Base-by-base conservation (phyloP, 1,284 basidiomycete genomes). In the Cyathus olla region DNA sequence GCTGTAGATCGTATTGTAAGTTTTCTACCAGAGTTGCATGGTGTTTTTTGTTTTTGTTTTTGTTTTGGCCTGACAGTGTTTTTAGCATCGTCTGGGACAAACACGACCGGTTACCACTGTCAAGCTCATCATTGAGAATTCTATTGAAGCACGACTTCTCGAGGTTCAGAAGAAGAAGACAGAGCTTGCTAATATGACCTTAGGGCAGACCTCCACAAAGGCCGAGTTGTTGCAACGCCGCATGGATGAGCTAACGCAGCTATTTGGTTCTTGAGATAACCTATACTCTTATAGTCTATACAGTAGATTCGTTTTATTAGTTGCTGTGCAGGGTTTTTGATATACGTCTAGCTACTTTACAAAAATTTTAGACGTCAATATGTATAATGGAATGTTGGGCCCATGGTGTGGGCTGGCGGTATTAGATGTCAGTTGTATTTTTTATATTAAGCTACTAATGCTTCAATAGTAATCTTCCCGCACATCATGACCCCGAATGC, bases 161-260 rank as follows among this genome's bases (percentile, higher is more conserved):
- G 90, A 95, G 77, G 96, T 99, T 21, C 98, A 99, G 82, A 87
- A 87, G 76, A 95, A 97, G 83, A 99, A 99, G 83, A 95, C 92
- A 3, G 94, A 92, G 67, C 83, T 99, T 52, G 96, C 95, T 31
- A 95, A 96, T 68, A 89, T 97, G 87, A 95, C 95, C 0, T 84
- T 97, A 58, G 92, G 92, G 52, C 87, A 93, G 66, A 90, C 87
- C 70, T 87, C 93, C 77, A 94, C 87, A 80, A 95, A 95, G 73
- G 87, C 92, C 44, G 95, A 97, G 71, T 81, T 97, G 69, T 80
- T 94, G 76, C 89, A 92, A 66, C 90, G 94, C 59, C 91, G 94
- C 64, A 84, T 96, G 85, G 94, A 95, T 69, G 94, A 95, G 72
- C 83, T 95, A 64, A 85, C 87, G 63, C 87, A 91, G 73, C 78